Conservation (phyloP, 1,284 basidiomycete genomes). For the Ustilago vetiveriae region DNA sequence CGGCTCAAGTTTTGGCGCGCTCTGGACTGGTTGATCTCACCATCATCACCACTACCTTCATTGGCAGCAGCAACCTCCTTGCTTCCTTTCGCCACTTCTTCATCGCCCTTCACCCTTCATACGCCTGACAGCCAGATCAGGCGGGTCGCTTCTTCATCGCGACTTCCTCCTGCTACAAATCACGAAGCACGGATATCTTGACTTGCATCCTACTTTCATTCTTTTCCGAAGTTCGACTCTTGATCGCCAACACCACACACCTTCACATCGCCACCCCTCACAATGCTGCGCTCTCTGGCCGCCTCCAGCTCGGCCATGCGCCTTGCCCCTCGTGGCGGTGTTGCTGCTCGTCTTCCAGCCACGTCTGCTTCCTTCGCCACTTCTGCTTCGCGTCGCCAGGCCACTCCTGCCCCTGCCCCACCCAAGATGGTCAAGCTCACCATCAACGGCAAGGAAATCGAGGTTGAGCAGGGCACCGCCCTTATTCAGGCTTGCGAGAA, state of each 20-base stretch:
- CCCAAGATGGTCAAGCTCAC: constrained; percentile 67
- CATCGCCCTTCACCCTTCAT: neutral
- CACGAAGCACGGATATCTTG: too few species aligned
- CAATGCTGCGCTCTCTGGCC: constrained; percentile 45
- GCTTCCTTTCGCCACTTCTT: constrained; percentile 7
- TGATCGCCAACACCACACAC: too few species aligned
- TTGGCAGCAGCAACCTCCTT: neutral
- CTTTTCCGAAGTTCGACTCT: too few species aligned
- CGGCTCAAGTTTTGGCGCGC: constrained; percentile 25
- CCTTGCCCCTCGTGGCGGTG: constrained; percentile 30
- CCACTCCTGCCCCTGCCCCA: constrained; percentile 55
- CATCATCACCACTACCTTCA: constrained; percentile 12
- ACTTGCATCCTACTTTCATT: too few species aligned
- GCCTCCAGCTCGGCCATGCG: constrained; percentile 44
- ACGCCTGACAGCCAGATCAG: constrained; percentile 30
- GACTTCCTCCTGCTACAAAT: constrained; percentile 2
- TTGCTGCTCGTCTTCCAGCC: constrained; percentile 20
- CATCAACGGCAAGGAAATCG: constrained; percentile 66
- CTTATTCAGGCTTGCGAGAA: constrained; percentile 90
- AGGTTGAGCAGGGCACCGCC: constrained; percentile 69
- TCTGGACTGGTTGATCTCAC: neutral
- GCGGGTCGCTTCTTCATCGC: constrained; percentile 12
- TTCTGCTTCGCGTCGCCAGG: constrained; percentile 49
- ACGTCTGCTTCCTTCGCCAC: constrained; percentile 49
- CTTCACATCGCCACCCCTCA: neutral